A percentile compares a stretch with the other conserved stretches of the same genome.
Conservation (phyloP, 768 basidiomycete species). For the Lactarius hatsudake region DNA sequence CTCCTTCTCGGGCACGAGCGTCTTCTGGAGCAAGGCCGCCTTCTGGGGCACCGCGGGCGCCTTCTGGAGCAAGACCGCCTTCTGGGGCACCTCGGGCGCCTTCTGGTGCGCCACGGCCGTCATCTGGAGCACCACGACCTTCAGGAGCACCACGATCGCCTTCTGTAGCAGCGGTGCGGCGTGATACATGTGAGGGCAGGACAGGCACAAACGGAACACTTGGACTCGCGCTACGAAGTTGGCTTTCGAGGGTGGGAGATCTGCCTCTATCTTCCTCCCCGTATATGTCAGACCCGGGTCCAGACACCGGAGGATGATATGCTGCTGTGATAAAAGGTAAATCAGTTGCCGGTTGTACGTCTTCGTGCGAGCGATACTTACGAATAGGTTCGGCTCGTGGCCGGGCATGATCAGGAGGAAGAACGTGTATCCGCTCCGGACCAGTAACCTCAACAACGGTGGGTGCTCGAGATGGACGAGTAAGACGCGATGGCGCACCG, state of each 20-base stretch:
- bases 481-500: constrained; percentile 4
- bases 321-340: constrained; percentile 6
- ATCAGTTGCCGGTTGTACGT: not conserved
- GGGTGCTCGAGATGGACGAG: constrained; percentile 14
- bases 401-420: not conserved
- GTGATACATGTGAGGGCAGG: not conserved
- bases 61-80: not conserved
- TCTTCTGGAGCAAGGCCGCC: not conserved
- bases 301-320: constrained; percentile 19
- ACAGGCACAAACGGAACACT: constrained; percentile 8
- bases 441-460: constrained; percentile 22
- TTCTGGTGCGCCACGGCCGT: not conserved
- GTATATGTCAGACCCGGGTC: constrained; percentile 11
- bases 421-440: constrained; percentile 17
- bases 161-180: not conserved
- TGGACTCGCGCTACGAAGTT: constrained; percentile 1
- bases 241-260: constrained; percentile 11
- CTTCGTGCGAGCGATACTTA: constrained; percentile 7
- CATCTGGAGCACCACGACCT: not conserved
- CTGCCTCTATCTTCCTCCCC: not conserved
- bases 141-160: not conserved
- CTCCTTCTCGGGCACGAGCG: not conserved
- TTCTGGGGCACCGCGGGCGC: no score
- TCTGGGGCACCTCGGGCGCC: not conserved
- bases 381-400: constrained; percentile 10